Conservation (phyloP, 345 rosid genomes). For the Ceriops tagal region DNA sequence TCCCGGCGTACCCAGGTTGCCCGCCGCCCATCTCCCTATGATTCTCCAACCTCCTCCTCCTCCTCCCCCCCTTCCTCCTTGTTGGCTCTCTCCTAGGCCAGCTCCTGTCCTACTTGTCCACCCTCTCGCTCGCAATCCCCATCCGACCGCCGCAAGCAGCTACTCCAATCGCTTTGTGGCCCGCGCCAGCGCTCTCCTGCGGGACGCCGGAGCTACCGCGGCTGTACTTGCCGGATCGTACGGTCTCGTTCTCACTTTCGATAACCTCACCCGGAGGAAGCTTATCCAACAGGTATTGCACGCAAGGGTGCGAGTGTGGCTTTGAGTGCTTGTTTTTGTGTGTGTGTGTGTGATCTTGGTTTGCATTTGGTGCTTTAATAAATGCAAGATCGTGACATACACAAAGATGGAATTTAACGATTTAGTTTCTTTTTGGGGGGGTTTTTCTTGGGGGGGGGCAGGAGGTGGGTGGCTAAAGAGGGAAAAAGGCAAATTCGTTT, state of each 20-base stretch:
- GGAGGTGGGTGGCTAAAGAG: no score
- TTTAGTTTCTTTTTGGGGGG: no score
- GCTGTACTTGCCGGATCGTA: constrained; percentile 75
- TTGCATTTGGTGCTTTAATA: no score
- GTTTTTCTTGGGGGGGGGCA: no score
- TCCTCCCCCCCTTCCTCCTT: not conserved
- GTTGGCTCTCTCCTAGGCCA: not conserved
- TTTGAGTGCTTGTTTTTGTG: no score
- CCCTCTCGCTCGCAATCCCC: not conserved
- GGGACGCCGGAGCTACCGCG: constrained; percentile 62
- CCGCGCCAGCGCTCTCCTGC: constrained; percentile 34
- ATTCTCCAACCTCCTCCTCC: constrained; percentile 2
- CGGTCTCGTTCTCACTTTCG: constrained; percentile 58
- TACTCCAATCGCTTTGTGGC: constrained; percentile 4
- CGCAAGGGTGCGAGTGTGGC: no score
- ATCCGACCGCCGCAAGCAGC: not conserved
- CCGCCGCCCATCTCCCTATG: not conserved
- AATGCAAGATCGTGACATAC: no score
- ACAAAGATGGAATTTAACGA: no score
- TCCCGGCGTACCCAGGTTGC: not conserved
- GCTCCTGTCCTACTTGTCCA: not conserved
- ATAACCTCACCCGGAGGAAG: constrained; percentile 54
- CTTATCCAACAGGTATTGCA: constrained; percentile 56
- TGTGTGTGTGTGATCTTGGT: no score
- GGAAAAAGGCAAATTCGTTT: no score